Percentiles rank a stretch among this genome's conserved stretches.
These are phyloP conservation scores for Neonectria ditissima DNA, from an alignment of 2,329 filamentous ascomycete species.

Conservation along the genomic window DNA sequence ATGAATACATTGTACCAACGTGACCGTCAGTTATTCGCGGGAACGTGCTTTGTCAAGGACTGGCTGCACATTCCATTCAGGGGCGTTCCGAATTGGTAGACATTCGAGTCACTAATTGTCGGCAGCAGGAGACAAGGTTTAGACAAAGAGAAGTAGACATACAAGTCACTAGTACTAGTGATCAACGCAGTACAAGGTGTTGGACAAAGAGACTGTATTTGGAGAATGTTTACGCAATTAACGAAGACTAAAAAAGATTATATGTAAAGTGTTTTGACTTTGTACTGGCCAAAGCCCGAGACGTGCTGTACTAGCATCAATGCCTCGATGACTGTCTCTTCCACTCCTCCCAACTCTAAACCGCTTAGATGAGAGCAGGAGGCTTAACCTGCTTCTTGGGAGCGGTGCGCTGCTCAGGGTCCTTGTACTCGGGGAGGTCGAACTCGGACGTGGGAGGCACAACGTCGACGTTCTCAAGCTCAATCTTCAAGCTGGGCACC, in stretches of 20 bases:
- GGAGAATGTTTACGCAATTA: not conserved
- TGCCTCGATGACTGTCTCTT: not conserved
- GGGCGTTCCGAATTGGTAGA: too few species aligned
- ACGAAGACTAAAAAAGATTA: not conserved
- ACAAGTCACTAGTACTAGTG: too few species aligned
- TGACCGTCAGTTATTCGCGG: not conserved
- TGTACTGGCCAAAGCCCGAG: not conserved
- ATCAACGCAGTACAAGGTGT: too few species aligned
- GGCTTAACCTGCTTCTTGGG: not conserved
- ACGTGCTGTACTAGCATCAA: not conserved
- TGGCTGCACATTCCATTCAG: too few species aligned
- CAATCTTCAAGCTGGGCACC: conserved; percentile 52
- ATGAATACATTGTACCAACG: not conserved
- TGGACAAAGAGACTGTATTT: not conserved
- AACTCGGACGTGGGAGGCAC: conserved; percentile 17
- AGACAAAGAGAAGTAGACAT: too few species aligned
- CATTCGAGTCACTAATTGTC: too few species aligned
- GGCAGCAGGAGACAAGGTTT: too few species aligned
- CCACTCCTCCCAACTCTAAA: not conserved
- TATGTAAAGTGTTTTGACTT: not conserved
- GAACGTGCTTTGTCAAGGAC: not conserved
- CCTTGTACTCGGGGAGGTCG: not conserved
- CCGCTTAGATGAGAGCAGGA: not conserved
- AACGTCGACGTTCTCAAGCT: conserved; percentile 48
- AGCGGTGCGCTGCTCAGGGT: not conserved